phyloP scores from a whole-genome alignment of 768 basidiomycete genomes.

The Podaxis carcinomalis region DNA sequence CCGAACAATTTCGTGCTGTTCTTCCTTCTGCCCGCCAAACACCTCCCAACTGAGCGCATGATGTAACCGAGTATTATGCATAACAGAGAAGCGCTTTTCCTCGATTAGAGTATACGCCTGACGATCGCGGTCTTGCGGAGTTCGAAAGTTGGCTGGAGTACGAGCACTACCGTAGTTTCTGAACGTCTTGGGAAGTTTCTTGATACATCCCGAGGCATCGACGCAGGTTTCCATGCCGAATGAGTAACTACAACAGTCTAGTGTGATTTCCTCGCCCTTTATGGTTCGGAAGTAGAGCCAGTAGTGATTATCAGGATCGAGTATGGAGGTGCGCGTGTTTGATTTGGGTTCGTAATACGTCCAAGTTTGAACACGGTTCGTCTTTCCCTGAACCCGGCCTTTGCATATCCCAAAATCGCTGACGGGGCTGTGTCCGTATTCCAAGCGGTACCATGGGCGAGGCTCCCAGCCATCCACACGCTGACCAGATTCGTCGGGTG shows the following conservation, averaged over 20 bases:
- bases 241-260: slow-evolving; percentile 26
- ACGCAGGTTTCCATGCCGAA: slow-evolving; percentile 6
- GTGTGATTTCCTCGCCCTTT: slow-evolving; percentile 32
- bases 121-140: background rate
- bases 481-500: background rate
- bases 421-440: slow-evolving; percentile 34
- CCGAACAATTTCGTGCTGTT: background rate
- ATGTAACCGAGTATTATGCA: background rate
- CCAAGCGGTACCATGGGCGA: slow-evolving; percentile 25
- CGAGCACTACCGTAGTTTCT: slow-evolving; percentile 1
- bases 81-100: background rate
- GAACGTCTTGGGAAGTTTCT: background rate
- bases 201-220: background rate
- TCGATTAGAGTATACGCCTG: background rate
- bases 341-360: slow-evolving; percentile 19
- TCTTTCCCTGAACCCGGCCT: slow-evolving; percentile 28
- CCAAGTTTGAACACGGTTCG: slow-evolving; percentile 1
- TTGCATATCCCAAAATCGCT: slow-evolving; percentile 40
- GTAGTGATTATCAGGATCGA: slow-evolving; percentile 42
- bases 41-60: background rate
- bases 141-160: slow-evolving; percentile 2
- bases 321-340: slow-evolving; percentile 24
- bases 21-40: background rate
- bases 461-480: background rate
- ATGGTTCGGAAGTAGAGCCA: slow-evolving; percentile 47